phyloP scores from a whole-genome alignment of 2,329 filamentous ascomycete species.

The Alternaria conjuncta region DNA sequence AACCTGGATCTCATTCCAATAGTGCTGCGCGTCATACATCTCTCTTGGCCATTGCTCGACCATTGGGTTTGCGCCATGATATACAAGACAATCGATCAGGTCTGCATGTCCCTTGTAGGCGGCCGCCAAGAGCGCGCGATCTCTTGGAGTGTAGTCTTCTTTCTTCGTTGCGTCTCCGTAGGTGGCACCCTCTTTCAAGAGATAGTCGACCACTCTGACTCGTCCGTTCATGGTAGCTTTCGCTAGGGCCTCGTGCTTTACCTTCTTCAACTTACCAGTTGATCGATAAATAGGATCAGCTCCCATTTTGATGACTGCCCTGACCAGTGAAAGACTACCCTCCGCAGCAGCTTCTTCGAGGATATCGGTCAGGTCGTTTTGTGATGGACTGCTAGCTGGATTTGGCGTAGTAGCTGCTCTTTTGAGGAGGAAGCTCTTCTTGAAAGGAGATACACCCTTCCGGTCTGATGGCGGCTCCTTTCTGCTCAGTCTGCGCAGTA shows the following conservation, averaged over 20 bases:
- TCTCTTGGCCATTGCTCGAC: slow-evolving; percentile 27
- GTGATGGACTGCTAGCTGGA: neutral
- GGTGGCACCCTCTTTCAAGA: slow-evolving; percentile 21
- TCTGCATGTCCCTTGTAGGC: slow-evolving; percentile 25
- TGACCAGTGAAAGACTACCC: slow-evolving; percentile 19
- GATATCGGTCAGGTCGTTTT: slow-evolving; percentile 13
- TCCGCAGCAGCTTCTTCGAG: slow-evolving; percentile 24
- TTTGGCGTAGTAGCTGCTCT: slow-evolving; percentile 13
- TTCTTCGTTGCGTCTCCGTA: slow-evolving; percentile 23
- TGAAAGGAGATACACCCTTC: slow-evolving; percentile 10
- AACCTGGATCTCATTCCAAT: slow-evolving; percentile 21
- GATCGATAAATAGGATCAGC: slow-evolving; percentile 16
- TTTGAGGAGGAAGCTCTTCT: slow-evolving; percentile 20
- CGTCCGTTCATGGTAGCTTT: slow-evolving; percentile 22
- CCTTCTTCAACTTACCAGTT: slow-evolving; percentile 16
- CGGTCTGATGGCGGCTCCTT: slow-evolving; percentile 4
- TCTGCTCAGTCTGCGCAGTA: slow-evolving; percentile 14
- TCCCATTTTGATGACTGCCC: slow-evolving; percentile 17
- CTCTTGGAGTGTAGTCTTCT: slow-evolving; percentile 13
- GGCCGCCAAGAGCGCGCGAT: slow-evolving; percentile 20
- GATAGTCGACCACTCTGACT: slow-evolving; percentile 18
- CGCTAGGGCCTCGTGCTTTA: slow-evolving; percentile 23
- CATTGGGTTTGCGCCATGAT: slow-evolving; percentile 25
- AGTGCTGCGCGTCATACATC: slow-evolving; percentile 24
- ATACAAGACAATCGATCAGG: slow-evolving; percentile 20